Base-by-base conservation (phyloP, 306 rosid genomes). In the Luffa acutangula region DNA sequence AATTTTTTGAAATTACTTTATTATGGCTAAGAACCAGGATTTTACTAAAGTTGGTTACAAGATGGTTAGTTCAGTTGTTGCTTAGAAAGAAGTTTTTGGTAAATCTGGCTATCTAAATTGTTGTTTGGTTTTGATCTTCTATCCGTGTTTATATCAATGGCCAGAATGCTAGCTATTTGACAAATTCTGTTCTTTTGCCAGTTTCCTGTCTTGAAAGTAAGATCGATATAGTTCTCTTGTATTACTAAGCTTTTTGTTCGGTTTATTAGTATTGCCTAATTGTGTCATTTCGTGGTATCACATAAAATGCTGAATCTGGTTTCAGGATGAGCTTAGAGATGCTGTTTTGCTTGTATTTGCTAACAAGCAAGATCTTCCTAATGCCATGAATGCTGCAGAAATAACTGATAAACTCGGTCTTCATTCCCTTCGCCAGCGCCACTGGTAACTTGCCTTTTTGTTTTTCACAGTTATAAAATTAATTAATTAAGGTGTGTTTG, bases 301-400 rank as follows among this genome's bases (percentile, higher is more conserved):
- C 53, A n/a, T 70, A 20, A 70, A 72, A 48, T 72, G 59, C 13
- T 75, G 79, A 20, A 57, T 64, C 52, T 79, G 76, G 76, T 85
- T 85, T 65, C 95, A 93, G 98, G 98, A 93, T 80, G 98, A 93
- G 82, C 93, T 93, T 80, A 89, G 98, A 79, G 97, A 93, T 80
- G 98, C 98, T 78, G 98, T 93, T 82, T 82, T 93, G 89, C 98
- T 93, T 73, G 98, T 93, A 80, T 91, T 93, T 87, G 98, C 98
- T 86, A 93, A 93, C 95, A 93, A 93, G 86, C 97, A 93, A 93
- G 98, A 94, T 94, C 97, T 94, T 87, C 98, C 98, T 5, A 92
- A 92, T 89, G 98, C 97, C 66, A 94, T 94, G 97, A 94, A 91
- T 89, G 98, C 98, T 81, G 97, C 98, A 76, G 97, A 94, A 89